Percentiles rank a stretch among this genome's conserved stretches.
These are phyloP conservation scores for Eucalyptus erythrocorys DNA, from an alignment of 345 rosid genomes.

Conservation along the genomic window DNA sequence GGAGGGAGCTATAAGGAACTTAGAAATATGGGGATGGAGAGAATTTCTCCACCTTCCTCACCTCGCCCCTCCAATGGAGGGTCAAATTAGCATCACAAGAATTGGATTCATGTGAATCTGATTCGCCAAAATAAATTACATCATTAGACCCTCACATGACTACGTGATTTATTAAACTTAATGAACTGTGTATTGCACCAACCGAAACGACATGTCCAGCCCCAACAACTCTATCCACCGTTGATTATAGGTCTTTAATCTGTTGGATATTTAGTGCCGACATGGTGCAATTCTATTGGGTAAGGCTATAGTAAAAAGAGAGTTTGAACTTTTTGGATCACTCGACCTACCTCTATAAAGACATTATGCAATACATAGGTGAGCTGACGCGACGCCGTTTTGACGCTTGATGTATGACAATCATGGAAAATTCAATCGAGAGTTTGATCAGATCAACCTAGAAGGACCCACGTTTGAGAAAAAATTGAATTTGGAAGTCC, in stretches of 20 bases:
- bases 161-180: neutral
- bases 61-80: neutral
- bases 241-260: neutral
- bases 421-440: neutral
- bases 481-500: neutral
- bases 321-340: neutral
- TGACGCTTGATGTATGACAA: neutral
- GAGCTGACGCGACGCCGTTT: neutral
- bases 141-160: neutral
- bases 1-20: neutral
- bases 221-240: neutral
- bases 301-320: neutral
- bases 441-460: neutral
- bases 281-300: neutral
- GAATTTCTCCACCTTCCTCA: neutral
- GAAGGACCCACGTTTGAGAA: neutral
- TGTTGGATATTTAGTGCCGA: accelerated
- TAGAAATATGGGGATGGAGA: neutral
- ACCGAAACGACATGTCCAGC: neutral
- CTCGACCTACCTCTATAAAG: neutral
- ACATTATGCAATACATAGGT: neutral
- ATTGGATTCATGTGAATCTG: neutral
- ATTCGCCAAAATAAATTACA: neutral
- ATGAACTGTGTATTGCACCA: neutral
- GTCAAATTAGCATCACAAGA: neutral